These are phyloP conservation scores for Sonneratia alba DNA, from an alignment of 345 rosid species.

Conservation along the genomic window DNA sequence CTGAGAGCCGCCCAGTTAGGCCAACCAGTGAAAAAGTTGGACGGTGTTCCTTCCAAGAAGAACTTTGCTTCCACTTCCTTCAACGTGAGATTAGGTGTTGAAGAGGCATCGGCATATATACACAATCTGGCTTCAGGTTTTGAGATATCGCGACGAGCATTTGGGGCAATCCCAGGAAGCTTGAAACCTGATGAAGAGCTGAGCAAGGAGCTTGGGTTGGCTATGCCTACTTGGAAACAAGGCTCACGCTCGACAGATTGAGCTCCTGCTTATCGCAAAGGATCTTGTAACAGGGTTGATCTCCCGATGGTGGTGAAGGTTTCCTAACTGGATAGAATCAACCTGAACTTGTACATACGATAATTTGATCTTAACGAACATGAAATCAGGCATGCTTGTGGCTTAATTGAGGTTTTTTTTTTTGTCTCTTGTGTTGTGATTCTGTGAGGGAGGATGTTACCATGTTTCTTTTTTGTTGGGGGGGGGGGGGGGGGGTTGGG, in stretches of 20 bases:
- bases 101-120: slow-evolving; percentile 63
- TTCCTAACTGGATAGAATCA: too few relatives aligned
- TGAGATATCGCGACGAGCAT: slow-evolving; percentile 62
- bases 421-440: too few relatives aligned
- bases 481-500: too few relatives aligned
- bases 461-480: too few relatives aligned
- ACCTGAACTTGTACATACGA: too few relatives aligned
- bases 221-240: slow-evolving; percentile 14
- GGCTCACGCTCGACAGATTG: slow-evolving; percentile 8
- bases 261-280: not conserved
- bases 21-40: slow-evolving; percentile 3
- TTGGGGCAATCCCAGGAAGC: slow-evolving; percentile 82
- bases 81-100: slow-evolving; percentile 32
- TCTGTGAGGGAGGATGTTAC: too few relatives aligned
- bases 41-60: slow-evolving; percentile 10
- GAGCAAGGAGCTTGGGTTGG: slow-evolving; percentile 60
- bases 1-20: slow-evolving; percentile 42
- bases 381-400: too few relatives aligned
- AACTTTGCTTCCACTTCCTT: slow-evolving; percentile 17
- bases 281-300: too few relatives aligned
- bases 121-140: slow-evolving; percentile 60
- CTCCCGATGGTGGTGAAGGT: too few relatives aligned
- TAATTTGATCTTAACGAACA: too few relatives aligned
- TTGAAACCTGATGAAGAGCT: slow-evolving; percentile 69
- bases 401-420: too few relatives aligned